phyloP scores from a whole-genome alignment of 192 early-diverging fungal species.

The Dissophora ornata region DNA sequence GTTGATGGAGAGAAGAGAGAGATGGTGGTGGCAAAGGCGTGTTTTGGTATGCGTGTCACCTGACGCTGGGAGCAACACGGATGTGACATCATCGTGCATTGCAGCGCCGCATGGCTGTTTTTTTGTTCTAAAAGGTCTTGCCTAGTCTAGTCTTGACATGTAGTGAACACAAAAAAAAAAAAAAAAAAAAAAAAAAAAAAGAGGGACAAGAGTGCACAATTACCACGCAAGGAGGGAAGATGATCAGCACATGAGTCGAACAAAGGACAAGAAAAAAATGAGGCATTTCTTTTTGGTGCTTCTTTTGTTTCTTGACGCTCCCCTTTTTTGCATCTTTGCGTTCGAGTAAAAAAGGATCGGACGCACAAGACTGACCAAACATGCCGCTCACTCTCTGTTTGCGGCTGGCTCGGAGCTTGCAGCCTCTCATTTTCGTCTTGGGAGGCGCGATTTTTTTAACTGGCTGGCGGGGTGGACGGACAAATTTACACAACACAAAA shows the following conservation, averaged over 20 bases:
- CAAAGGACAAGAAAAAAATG: background rate
- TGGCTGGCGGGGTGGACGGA: constrained; percentile 20
- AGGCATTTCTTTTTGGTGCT: constrained; percentile 24
- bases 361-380: background rate
- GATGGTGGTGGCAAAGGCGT: no score
- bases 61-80: no score
- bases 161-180: background rate
- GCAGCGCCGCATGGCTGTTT: no score
- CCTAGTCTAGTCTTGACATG: no score
- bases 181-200: no score
- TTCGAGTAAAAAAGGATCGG: background rate
- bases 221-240: background rate
- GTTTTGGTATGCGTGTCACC: no score
- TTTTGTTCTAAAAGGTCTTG: no score
- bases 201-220: no score
- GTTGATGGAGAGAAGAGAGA: no score
- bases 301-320: constrained; percentile 6
- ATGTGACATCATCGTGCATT: no score
- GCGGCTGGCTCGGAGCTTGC: constrained; percentile 11
- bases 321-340: background rate
- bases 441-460: constrained; percentile 45
- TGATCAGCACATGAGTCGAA: background rate
- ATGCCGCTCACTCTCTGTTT: background rate
- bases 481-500: constrained; percentile 5
- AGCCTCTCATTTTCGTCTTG: constrained; percentile 1